Base-by-base conservation (phyloP, 1,284 basidiomycete species). In the Megacollybia platyphylla region DNA sequence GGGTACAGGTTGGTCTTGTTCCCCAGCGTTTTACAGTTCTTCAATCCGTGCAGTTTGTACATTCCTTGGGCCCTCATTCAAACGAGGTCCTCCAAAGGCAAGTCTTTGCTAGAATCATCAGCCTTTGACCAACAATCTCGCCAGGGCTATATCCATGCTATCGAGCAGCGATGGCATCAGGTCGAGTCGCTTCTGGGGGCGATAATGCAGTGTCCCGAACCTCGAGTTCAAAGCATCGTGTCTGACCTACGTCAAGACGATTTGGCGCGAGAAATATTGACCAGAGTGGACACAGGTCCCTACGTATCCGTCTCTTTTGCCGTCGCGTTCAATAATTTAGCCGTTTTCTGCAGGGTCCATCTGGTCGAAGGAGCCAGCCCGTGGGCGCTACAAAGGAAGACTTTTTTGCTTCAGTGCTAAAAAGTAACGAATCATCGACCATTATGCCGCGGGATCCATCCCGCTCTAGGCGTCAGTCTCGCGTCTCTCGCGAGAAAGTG, bases 131-230 rank as follows among this genome's bases (percentile, higher is more conserved):
- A 84, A 13, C 83, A 84, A n/a, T 87, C 87, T 9, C 87, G 87
- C 4, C 88, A 87, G 57, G 88, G 88, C 17, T 91, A 91, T 56
- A 89, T 91, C 43, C 84, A 87, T 56, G 87, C 87, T 30, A 88
- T 91, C 47, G 87, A 91, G 60, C 84, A 87, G 46, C 64, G 87
- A 51, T 84, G 88, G 73, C 87, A 91, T 53, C 84, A 89, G 55
- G 85, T 90, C 53, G 88, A 91, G 58, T 84, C 87, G 8, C 61
- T 91, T 8, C 67, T 91, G 3, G 87, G 85, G 20, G 76, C 80
- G 18, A 69, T 91, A 40, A 67, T 91, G 43, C 74, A 80, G 50
- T 84, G 81, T 42, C 70, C 73, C 30, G 83, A 87, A 57, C 67
- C 76, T 8, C 66, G 82, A 45, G 81, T 87, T 0, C 76, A 80